Evolutionary conservation across 2,329 filamentous ascomycete species (phyloP), one percentile per base, ranked within the genome.

Genomic region (Calonectria fujianensis): DNA sequence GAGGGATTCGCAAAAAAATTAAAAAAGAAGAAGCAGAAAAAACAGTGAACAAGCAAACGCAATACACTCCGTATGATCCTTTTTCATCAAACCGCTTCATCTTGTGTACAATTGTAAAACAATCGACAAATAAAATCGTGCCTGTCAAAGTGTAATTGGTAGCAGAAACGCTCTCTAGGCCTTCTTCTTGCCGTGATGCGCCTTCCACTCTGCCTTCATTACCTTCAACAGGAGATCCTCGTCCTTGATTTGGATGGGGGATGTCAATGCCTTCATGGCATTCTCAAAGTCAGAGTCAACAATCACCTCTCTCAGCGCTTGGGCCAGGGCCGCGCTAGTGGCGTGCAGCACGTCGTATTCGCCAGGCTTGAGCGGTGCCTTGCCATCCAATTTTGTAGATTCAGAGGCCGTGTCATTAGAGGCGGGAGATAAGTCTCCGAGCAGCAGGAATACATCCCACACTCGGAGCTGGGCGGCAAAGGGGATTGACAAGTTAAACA

Each of bases 371-470:
- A 70, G 71, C 27, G 78, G 81, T 67, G 75, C 27, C 77, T 59
- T 67, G 70, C 65, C 74, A 45, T 78, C 77, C 4, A 77, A 57
- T 32, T 74, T 80, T 63, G 70, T 69, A 45, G 79, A 51, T 24
- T 50, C 75, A 8, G 63, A 52, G 37, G 39, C 50, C 45, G 76
- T 51, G 52, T 78, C 79, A 27, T 52, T 64, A 41, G 70, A 32
- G 11, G 57, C 52, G 63, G 73, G 48, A 29, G 73, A 41, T 8
- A 74, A 76, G 52, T 82, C 78, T 5, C 96, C 97, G 16, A 98
- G 91, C 18, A 99, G 91, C 91, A 99, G 95, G 85, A 98, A 98
- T 1, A 98, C 94, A 82, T 99, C 97, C 97, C 97, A 99, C 20
- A 99, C 94, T 64, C 97, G 94, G 45, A 99, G 92, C 85, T 98